These are phyloP conservation scores for Mortierella hygrophila DNA, from an alignment of 192 early-diverging fungal genomes.

Conservation along the genomic window DNA sequence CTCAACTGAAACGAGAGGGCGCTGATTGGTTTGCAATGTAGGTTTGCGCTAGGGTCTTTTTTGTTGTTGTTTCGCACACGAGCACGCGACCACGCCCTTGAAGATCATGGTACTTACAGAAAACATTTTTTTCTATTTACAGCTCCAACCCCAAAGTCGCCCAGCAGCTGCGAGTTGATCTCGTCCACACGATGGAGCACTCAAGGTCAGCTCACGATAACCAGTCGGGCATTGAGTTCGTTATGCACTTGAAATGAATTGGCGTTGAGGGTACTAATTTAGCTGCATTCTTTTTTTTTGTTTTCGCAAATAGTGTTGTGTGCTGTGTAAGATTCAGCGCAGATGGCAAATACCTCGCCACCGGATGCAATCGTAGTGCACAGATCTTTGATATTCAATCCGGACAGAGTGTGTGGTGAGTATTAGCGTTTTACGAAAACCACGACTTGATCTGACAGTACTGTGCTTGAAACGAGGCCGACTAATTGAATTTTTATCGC, in stretches of 20 bases:
- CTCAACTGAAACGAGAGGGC: slow-evolving; percentile 83
- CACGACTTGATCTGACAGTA: neutral
- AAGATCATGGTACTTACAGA: neutral
- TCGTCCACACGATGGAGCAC: slow-evolving; percentile 71
- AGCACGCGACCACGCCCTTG: neutral
- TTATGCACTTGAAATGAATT: neutral
- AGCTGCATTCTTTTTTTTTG: slow-evolving; percentile 54
- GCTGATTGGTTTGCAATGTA: slow-evolving; percentile 91
- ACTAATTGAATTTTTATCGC: neutral
- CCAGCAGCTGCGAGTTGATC: slow-evolving; percentile 73
- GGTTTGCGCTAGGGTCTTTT: slow-evolving; percentile 12
- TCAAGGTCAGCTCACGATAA: slow-evolving; percentile 34
- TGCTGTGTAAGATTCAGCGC: slow-evolving; percentile 97
- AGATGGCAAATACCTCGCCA: slow-evolving; percentile 92
- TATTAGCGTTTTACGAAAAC: neutral
- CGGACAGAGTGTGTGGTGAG: slow-evolving; percentile 78
- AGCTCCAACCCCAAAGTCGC: slow-evolving; percentile 77
- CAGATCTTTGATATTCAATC: slow-evolving; percentile 90
- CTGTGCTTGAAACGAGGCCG: neutral
- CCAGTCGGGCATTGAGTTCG: neutral
- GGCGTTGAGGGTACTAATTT: slow-evolving; percentile 13
- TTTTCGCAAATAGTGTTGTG: slow-evolving; percentile 77
- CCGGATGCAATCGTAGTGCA: slow-evolving; percentile 93
- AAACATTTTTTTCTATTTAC: neutral
- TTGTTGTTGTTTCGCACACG: neutral